A percentile compares a stretch with the other conserved stretches of the same genome.
phyloP scores from a whole-genome alignment of 139 green algal species.

The Yamagishiella unicocca region DNA sequence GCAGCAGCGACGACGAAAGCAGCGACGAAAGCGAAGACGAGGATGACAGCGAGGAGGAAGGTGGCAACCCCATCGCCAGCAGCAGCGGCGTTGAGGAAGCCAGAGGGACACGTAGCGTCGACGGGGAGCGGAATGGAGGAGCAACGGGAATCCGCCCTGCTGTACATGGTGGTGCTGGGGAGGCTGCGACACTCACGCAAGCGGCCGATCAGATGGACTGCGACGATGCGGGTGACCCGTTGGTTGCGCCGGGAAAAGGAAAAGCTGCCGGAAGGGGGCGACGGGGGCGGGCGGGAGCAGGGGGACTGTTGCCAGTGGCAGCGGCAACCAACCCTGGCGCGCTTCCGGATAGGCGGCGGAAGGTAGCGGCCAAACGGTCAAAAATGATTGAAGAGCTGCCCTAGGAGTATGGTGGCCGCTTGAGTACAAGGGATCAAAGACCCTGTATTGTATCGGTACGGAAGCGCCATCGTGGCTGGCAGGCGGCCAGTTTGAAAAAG shows the following conservation, averaged over 20 bases:
- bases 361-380: conserved; percentile 13
- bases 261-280: not conserved
- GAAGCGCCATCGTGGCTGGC: no score
- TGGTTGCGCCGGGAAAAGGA: no score
- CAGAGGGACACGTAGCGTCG: no score
- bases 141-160: no score
- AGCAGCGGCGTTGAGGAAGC: not conserved
- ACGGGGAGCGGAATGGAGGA: no score
- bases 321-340: not conserved
- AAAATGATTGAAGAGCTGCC: conserved; percentile 37
- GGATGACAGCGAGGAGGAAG: not conserved
- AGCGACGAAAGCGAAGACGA: not conserved
- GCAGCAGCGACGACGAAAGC: conserved; percentile 4
- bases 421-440: no score
- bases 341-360: not conserved
- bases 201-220: not conserved
- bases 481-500: no score
- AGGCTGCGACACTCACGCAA: not conserved
- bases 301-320: not conserved
- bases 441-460: no score
- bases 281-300: not conserved
- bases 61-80: not conserved
- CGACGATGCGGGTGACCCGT: conserved; percentile 7
- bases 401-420: not conserved
- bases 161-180: no score